These are phyloP conservation scores for Aaosphaeria arxii DNA, from an alignment of 2,329 filamentous ascomycete genomes.

Conservation along the genomic window DNA sequence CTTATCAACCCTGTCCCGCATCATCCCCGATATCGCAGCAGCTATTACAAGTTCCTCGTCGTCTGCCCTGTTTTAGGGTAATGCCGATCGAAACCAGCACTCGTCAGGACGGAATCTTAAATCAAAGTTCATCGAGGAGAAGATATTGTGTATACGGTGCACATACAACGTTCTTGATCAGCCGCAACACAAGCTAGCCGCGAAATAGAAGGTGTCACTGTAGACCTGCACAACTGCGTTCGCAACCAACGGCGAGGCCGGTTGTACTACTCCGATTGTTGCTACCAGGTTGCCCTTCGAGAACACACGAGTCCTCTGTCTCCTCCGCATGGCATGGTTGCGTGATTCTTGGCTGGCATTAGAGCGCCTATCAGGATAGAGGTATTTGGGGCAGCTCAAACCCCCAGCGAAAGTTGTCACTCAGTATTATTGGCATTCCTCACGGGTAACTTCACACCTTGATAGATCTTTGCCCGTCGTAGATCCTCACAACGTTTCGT, in stretches of 20 bases:
- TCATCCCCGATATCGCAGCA: neutral
- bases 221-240: constrained; percentile 4
- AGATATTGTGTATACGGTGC: neutral
- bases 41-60: neutral
- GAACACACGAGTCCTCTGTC: neutral
- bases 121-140: neutral
- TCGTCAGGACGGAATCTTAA: neutral
- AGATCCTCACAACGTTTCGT: too few relatives aligned
- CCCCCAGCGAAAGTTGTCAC: neutral
- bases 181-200: constrained; percentile 16
- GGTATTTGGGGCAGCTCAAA: neutral
- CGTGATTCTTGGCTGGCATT: neutral
- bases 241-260: neutral
- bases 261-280: neutral
- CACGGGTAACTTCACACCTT: too few relatives aligned
- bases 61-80: neutral
- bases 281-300: neutral
- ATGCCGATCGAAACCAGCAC: neutral
- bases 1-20: neutral
- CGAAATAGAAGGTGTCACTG: constrained; percentile 28
- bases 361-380: neutral
- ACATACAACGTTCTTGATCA: constrained; percentile 10
- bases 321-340: neutral
- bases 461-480: too few relatives aligned
- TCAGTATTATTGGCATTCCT: too few relatives aligned